A percentile compares a stretch with the other conserved stretches of the same genome.
phyloP scores from a whole-genome alignment of 768 basidiomycete genomes.

The Lactarius sanguifluus region DNA sequence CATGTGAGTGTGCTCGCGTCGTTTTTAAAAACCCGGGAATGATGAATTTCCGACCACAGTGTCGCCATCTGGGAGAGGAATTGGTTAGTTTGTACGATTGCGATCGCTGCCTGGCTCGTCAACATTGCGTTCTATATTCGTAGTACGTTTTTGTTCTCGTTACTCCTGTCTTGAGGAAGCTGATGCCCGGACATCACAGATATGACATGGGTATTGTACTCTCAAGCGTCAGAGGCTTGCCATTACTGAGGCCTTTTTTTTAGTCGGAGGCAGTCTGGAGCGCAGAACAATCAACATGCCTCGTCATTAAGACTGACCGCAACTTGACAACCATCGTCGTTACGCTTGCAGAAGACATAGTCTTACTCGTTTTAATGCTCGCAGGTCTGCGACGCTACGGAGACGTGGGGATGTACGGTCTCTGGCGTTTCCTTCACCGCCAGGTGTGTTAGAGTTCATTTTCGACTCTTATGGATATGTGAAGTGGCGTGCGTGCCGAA shows the following conservation, averaged over 20 bases:
- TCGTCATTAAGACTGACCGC: conserved; percentile 3
- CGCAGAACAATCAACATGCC: neutral
- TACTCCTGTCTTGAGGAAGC: no score
- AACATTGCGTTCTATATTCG: conserved; percentile 19
- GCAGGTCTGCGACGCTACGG: conserved; percentile 23
- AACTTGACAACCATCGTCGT: conserved; percentile 10
- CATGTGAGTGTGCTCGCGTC: conserved; percentile 14
- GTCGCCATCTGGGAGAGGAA: conserved; percentile 24
- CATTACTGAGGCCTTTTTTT: neutral
- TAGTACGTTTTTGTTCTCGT: conserved; percentile 12
- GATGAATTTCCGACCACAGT: neutral
- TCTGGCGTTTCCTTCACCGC: conserved; percentile 25
- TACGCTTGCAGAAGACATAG: conserved; percentile 18
- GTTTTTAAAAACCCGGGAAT: neutral
- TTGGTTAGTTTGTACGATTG: neutral
- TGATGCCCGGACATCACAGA: conserved; percentile 1
- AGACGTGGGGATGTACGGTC: conserved; percentile 19
- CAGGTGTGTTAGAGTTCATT: conserved; percentile 11
- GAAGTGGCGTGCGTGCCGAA: neutral
- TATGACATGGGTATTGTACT: conserved; percentile 7
- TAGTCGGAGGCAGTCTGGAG: conserved; percentile 16
- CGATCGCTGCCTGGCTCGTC: conserved; percentile 15
- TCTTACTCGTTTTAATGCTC: conserved; percentile 23
- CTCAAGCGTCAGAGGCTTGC: neutral
- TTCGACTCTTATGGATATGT: neutral